phyloP scores from a whole-genome alignment of 2,329 filamentous ascomycete genomes.

The Venturia aucupariae region DNA sequence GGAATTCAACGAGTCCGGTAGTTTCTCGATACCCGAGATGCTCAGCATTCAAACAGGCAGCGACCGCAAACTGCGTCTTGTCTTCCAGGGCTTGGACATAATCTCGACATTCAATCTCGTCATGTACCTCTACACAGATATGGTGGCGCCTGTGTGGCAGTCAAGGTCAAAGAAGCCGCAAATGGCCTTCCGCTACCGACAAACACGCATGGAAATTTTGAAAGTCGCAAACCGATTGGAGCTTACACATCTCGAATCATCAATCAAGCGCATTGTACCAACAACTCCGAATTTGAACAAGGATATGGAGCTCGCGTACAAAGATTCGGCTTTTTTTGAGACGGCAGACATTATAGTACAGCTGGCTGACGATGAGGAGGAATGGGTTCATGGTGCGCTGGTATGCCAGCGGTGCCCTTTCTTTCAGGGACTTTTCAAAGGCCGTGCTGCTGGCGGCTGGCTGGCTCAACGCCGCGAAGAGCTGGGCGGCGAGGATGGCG shows the following conservation, averaged over 20 bases:
- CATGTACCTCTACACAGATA: slow-evolving; percentile 73
- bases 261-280: slow-evolving; percentile 64
- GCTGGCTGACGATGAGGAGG: slow-evolving; percentile 59
- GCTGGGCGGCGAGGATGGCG: slow-evolving; percentile 25
- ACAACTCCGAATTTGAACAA: slow-evolving; percentile 54
- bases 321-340: slow-evolving; percentile 62
- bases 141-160: slow-evolving; percentile 78
- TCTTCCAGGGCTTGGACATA: slow-evolving; percentile 64
- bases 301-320: slow-evolving; percentile 63
- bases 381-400: slow-evolving; percentile 67
- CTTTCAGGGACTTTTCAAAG: slow-evolving; percentile 82
- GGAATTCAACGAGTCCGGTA: slow-evolving; percentile 41
- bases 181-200: slow-evolving; percentile 57
- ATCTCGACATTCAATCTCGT: slow-evolving; percentile 71
- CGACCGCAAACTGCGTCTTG: slow-evolving; percentile 47
- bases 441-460: slow-evolving; percentile 81
- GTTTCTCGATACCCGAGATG: slow-evolving; percentile 49
- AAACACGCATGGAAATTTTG: slow-evolving; percentile 80
- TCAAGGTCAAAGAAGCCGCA: slow-evolving; percentile 57
- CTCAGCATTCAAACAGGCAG: slow-evolving; percentile 46
- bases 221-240: slow-evolving; percentile 65
- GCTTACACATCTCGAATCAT: slow-evolving; percentile 62
- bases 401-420: slow-evolving; percentile 82
- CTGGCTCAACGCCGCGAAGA: slow-evolving; percentile 51
- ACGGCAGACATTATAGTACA: slow-evolving; percentile 74